Percentiles rank a stretch among this genome's conserved stretches.
These are phyloP conservation scores for Schoenoplectus tabernaemontani DNA, from an alignment of 202 grass and related monocot species.

Conservation along the genomic window DNA sequence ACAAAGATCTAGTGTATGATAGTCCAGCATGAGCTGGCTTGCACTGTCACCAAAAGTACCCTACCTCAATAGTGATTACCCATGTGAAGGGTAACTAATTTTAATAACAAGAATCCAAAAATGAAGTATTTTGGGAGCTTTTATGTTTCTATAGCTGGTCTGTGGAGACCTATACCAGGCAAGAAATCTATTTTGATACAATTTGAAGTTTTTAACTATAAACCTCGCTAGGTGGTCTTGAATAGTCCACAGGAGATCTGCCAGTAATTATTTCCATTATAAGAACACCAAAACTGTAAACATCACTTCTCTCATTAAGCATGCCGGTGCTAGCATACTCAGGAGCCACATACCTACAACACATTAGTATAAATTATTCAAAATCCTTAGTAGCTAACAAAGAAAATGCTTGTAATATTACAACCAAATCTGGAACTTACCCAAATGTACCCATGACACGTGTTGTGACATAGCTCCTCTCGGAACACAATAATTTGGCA, in stretches of 20 bases:
- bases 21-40: conserved; percentile 4
- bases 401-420: neutral
- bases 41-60: neutral
- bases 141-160: neutral
- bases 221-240: conserved; percentile 58
- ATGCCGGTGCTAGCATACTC: conserved; percentile 80
- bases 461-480: conserved; percentile 49
- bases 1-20: neutral
- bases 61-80: neutral
- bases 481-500: conserved; percentile 66
- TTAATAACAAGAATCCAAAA: neutral
- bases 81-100: conserved; percentile 3
- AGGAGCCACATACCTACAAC: conserved; percentile 68
- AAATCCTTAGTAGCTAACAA: neutral
- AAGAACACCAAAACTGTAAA: conserved; percentile 85
- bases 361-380: conserved; percentile 9
- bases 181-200: conserved; percentile 1
- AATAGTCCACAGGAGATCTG: conserved; percentile 74
- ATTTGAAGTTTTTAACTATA: neutral
- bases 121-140: neutral
- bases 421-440: conserved; percentile 24
- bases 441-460: conserved; percentile 89
- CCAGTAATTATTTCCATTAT: conserved; percentile 73
- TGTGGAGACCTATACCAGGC: neutral
- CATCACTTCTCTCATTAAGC: conserved; percentile 81